Conservation (phyloP, 2,329 filamentous ascomycete genomes). For the Aspergillus sp. region DNA sequence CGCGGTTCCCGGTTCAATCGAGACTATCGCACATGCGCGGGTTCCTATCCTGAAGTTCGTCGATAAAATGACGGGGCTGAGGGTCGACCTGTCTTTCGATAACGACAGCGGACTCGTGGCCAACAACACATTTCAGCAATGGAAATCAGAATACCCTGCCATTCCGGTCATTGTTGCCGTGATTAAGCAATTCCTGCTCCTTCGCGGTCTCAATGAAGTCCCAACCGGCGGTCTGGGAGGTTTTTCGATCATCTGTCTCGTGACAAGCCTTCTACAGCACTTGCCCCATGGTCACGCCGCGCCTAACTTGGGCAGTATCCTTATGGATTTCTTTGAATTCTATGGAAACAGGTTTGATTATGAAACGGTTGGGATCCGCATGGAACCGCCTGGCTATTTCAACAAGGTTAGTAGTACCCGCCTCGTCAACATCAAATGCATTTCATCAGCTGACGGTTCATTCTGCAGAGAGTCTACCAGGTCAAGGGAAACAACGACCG, state of each 20-base stretch:
- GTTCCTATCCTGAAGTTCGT: slow-evolving; percentile 92
- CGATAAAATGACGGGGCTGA: slow-evolving; percentile 73
- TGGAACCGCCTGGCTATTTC: slow-evolving; percentile 73
- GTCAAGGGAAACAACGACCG: slow-evolving; percentile 62
- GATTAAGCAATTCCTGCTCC: slow-evolving; percentile 88
- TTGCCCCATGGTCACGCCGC: slow-evolving; percentile 69
- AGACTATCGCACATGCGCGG: slow-evolving; percentile 71
- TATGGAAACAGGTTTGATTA: slow-evolving; percentile 84
- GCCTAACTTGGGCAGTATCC: slow-evolving; percentile 72
- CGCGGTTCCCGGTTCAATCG: slow-evolving; percentile 58
- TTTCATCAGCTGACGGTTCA: slow-evolving; percentile 7
- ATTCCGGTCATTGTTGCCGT: slow-evolving; percentile 85
- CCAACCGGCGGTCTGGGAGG: slow-evolving; percentile 88
- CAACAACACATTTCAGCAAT: slow-evolving; percentile 74
- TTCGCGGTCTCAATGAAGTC: slow-evolving; percentile 89
- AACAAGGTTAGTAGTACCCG: slow-evolving; percentile 62
- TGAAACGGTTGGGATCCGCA: slow-evolving; percentile 66
- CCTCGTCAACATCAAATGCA: background rate
- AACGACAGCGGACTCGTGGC: slow-evolving; percentile 80
- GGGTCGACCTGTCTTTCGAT: slow-evolving; percentile 93
- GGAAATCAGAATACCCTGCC: slow-evolving; percentile 76
- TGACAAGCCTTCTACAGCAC: slow-evolving; percentile 82
- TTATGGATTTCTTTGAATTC: slow-evolving; percentile 85
- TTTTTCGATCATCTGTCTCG: slow-evolving; percentile 90
- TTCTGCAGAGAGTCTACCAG: slow-evolving; percentile 35